Evolutionary conservation across 106 monocot genomes (phyloP), one percentile per base, ranked within the genome.

Genomic region (Iris macrosiphon): DNA sequence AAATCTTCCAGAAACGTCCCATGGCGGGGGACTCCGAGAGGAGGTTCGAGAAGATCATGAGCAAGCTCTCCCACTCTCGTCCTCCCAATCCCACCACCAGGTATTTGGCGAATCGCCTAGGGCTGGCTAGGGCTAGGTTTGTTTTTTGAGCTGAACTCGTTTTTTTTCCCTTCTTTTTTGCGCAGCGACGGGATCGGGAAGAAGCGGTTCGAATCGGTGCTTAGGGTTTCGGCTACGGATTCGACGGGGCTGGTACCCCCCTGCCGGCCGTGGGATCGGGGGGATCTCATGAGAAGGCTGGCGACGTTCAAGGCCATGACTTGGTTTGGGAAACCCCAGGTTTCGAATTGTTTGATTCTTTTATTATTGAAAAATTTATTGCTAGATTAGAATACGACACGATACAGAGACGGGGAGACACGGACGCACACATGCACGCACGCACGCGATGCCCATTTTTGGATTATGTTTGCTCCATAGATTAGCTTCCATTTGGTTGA

Each of bases 281-380:
- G 67, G 20, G 98, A 91, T 80, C 67, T 98, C 20, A 70, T 81
- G 64, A 70, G 79, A 50, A 55, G 91, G 41, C 45, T 98, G 33
- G 68, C 83, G 4, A 87, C 91, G 2, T 98, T 91, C 80, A 98
- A 98, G 73, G 86, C 98, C 70, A 91, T 87, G 86, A 98, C 98
- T 43, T 98, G 91, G 98, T 98, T 98, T 46, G 90, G 72, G 15
- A 98, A 91, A 51, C 98, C 98, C 25, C 87, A 98, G 90, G 98
- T 98, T 59, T 7, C 30, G 52, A 7, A 19, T 53, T 31, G n/a
- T 2, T 33, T 53, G 23, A 17, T 0, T 13, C 14, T 14, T 29
- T 29, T n/a, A n/a, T n/a, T n/a, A n/a, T n/a, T n/a, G n/a, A n/a
- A n/a, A n/a, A n/a, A n/a, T n/a, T n/a, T n/a, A n/a, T n/a, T n/a